Base-by-base conservation (phyloP, 306 rosid genomes). In the Urtica urens region DNA sequence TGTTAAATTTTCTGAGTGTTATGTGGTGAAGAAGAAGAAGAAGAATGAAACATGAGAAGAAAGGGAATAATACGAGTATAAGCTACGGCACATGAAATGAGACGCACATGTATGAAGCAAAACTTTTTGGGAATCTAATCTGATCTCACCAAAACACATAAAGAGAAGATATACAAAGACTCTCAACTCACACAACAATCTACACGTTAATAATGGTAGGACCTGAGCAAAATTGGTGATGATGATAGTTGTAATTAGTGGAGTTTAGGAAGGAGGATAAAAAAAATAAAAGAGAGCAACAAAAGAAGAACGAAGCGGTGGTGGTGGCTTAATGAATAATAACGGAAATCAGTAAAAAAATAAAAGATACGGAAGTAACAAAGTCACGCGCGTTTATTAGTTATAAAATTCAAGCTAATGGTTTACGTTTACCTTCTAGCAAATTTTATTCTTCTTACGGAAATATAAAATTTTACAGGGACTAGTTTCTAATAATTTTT, bases 191-290 rank as follows among this genome's bases (percentile, higher is more conserved):
- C n/a, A n/a, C n/a, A n/a, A 67, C 58, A 53, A 71, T 53, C 65
- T 35, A 48, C 38, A 30, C 67, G n/a, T n/a, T n/a, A 65, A 56
- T 53, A 57, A 52, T 38, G 62, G 12, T 38, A 8, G 45, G 59
- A 45, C 64, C 33, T 66, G 59, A 58, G 64, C 30, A 60, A 77
- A 65, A 65, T 67, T 49, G 53, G 66, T 56, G 65, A 42, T 64
- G 51, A 57, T 69, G 73, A 47, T 47, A 52, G 69, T 33, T 19
- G 29, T 44, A 10, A 35, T 14, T 16, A 7, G n/a, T 35, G 40
- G 11, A 4, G 45, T 48, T 30, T 11, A 4, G n/a, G 26, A 15
- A 3, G 4, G 26, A 56, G 40, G 52, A 65, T 25, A 41, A 26
- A 54, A 59, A 50, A 45, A 35, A 3, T 18, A 14, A 14, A 29